Conservation (phyloP, 768 basidiomycete species). For the Cystobasidiopsis lactophilus region DNA sequence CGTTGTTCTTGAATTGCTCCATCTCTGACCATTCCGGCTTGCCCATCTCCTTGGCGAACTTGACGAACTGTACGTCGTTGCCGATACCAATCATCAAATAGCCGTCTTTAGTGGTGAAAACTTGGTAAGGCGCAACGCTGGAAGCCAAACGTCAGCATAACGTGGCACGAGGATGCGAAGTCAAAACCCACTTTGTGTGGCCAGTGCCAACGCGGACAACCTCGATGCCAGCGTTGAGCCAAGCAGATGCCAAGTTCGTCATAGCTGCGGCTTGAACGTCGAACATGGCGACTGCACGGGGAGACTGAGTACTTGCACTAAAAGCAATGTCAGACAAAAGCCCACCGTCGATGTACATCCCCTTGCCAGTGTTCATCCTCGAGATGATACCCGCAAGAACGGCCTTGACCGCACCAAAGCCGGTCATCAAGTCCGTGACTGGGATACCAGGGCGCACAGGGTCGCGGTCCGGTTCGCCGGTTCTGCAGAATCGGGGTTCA, state of each 20-base stretch:
- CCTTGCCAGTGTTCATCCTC: slow-evolving; percentile 57
- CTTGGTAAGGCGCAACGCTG: slow-evolving; percentile 25
- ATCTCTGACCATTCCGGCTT: slow-evolving; percentile 39
- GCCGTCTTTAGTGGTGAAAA: slow-evolving; percentile 63
- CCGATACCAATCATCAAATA: slow-evolving; percentile 84
- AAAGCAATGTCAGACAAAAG: slow-evolving; percentile 65
- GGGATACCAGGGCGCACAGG: slow-evolving; percentile 92
- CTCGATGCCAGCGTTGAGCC: slow-evolving; percentile 61
- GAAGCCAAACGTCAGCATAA: slow-evolving; percentile 6
- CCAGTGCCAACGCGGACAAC: slow-evolving; percentile 71
- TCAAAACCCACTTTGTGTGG: slow-evolving; percentile 26
- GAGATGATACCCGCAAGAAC: slow-evolving; percentile 79
- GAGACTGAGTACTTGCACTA: too few relatives aligned
- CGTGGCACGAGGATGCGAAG: neutral
- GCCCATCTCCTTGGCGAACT: slow-evolving; percentile 44
- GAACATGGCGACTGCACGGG: slow-evolving; percentile 31
- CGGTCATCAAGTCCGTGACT: slow-evolving; percentile 48
- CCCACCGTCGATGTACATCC: slow-evolving; percentile 80
- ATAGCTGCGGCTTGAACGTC: slow-evolving; percentile 50
- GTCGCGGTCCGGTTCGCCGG: slow-evolving; percentile 67
- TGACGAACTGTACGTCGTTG: slow-evolving; percentile 44
- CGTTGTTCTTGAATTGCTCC: slow-evolving; percentile 47
- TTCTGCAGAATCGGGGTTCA: too few relatives aligned
- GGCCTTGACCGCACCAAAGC: slow-evolving; percentile 69
- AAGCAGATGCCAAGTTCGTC: slow-evolving; percentile 82